phyloP scores from a whole-genome alignment of 2,329 filamentous ascomycete species.

The Fusarium brevicatenulatum region DNA sequence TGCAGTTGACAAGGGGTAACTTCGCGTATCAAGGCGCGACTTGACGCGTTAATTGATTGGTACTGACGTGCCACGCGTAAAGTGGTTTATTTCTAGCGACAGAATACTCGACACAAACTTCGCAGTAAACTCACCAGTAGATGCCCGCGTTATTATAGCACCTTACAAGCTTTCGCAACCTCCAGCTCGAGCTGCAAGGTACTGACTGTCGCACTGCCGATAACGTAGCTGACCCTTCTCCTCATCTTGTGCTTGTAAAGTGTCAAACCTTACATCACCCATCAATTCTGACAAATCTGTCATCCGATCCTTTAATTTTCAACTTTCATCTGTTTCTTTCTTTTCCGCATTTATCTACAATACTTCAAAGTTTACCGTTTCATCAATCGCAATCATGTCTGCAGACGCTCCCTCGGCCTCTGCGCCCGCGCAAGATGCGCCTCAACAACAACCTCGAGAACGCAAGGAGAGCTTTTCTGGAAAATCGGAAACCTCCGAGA shows the following conservation, averaged over 20 bases:
- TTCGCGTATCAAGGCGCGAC: constrained; percentile 44
- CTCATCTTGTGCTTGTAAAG: constrained; percentile 9
- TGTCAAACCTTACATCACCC: constrained; percentile 16
- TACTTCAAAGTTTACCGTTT: neutral
- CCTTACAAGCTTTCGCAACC: neutral
- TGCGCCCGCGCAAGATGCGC: constrained; percentile 34
- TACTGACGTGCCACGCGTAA: constrained; percentile 51
- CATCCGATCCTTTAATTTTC: neutral
- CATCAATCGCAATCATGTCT: constrained; percentile 44
- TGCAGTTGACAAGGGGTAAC: constrained; percentile 33
- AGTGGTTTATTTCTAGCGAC: constrained; percentile 40
- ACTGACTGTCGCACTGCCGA: neutral
- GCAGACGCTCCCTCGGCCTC: constrained; percentile 52
- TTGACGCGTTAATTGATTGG: constrained; percentile 57
- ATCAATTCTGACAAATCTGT: constrained; percentile 1
- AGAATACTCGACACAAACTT: neutral
- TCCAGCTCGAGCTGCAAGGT: neutral
- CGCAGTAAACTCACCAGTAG: rapidly evolving
- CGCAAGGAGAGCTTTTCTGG: constrained; percentile 70
- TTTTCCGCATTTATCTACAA: neutral
- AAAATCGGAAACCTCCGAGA: constrained; percentile 64
- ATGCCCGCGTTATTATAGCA: constrained; percentile 33
- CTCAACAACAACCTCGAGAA: constrained; percentile 39
- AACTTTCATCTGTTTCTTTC: neutral
- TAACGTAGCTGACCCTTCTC: constrained; percentile 10